These are phyloP conservation scores for Kingdonia uniflora DNA, from an alignment of 164 flowering plant genomes.

Conservation along the genomic window DNA sequence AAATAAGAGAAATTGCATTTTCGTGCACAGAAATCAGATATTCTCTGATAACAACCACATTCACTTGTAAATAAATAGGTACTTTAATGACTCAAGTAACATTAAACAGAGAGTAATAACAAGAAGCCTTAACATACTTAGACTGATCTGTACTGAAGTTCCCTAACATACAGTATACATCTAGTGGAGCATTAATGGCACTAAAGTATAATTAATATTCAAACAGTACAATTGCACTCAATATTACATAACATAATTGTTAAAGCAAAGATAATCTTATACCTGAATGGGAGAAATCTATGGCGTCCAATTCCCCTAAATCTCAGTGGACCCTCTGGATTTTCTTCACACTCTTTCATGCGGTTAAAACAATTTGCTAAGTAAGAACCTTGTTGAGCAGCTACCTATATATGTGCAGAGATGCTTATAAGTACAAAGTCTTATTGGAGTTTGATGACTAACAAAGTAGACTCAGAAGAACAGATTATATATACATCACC, in stretches of 20 bases:
- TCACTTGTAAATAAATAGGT: too few relatives aligned
- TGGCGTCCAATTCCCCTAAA: constrained; percentile 58
- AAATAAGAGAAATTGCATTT: too few relatives aligned
- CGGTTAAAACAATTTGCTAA: constrained; percentile 82
- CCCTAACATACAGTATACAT: too few relatives aligned
- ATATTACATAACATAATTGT: too few relatives aligned
- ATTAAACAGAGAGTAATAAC: too few relatives aligned
- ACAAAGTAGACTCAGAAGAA: not conserved
- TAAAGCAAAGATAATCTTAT: not conserved
- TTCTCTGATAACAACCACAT: too few relatives aligned
- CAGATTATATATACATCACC: constrained; percentile 28
- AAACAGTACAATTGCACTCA: not conserved
- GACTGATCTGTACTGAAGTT: too few relatives aligned
- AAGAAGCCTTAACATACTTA: too few relatives aligned
- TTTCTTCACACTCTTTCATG: constrained; percentile 33
- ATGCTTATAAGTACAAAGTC: not conserved
- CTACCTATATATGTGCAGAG: constrained; percentile 44
- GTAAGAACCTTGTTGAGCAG: constrained; percentile 89
- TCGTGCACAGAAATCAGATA: too few relatives aligned
- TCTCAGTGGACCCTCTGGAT: constrained; percentile 81
- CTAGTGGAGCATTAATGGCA: too few relatives aligned
- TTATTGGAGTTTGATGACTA: not conserved
- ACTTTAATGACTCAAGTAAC: too few relatives aligned
- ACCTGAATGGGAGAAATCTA: constrained; percentile 82
- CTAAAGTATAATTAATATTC: not conserved